Evolutionary conservation across 768 basidiomycete species (phyloP).

Genomic region (Kwoniella sp.): DNA sequence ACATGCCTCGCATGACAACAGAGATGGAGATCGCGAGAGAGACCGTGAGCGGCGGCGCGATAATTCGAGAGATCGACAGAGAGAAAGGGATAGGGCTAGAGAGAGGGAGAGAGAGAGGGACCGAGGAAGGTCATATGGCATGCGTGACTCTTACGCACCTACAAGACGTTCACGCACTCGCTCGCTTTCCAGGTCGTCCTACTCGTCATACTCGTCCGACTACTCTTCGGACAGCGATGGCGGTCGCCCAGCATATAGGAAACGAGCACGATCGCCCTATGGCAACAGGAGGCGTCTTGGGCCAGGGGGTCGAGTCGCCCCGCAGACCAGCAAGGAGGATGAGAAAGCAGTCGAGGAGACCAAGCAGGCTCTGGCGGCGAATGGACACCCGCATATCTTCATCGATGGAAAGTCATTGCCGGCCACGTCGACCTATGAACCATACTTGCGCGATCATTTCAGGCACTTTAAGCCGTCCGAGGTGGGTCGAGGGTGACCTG

Average conservation of each 20-base stretch:
- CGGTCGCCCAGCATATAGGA: conserved; percentile 17
- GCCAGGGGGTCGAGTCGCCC: not conserved
- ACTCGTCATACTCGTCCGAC: conserved; percentile 19
- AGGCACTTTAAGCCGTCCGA: conserved; percentile 66
- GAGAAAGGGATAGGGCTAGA: too few relatives aligned
- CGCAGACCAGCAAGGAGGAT: conserved; percentile 21
- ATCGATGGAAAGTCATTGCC: conserved; percentile 29
- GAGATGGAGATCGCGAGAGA: not conserved
- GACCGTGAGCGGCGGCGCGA: too few relatives aligned
- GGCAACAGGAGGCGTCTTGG: conserved; percentile 6
- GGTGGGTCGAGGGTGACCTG: conserved; percentile 60
- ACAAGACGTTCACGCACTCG: conserved; percentile 10
- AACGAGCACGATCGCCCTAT: conserved; percentile 13
- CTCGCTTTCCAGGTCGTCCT: conserved; percentile 20
- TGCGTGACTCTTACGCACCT: conserved; percentile 22
- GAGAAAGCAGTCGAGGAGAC: conserved; percentile 27
- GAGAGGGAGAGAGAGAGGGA: too few relatives aligned
- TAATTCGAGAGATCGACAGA: too few relatives aligned
- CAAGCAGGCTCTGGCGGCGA: conserved; percentile 24
- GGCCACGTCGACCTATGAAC: conserved; percentile 51
- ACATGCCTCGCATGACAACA: not conserved
- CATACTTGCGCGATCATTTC: conserved; percentile 66
- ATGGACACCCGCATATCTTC: conserved; percentile 36
- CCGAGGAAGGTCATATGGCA: conserved; percentile 8
- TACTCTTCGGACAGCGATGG: conserved; percentile 24